These are phyloP conservation scores for Candida golubevii DNA, from an alignment of 805 yeast species.

Conservation along the genomic window DNA sequence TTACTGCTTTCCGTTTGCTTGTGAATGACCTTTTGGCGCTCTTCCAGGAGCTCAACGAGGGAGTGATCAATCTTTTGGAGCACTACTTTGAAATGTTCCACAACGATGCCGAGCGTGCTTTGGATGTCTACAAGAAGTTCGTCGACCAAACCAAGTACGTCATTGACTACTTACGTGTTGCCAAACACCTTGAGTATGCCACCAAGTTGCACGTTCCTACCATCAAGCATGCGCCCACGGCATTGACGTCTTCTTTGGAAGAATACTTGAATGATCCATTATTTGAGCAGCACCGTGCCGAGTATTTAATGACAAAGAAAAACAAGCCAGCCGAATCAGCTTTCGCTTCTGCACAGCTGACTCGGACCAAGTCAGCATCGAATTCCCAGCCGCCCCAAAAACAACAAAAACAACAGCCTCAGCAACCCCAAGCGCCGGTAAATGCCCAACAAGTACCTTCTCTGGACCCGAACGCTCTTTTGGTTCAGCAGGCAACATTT, in stretches of 20 bases:
- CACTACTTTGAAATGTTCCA: slow-evolving; percentile 92
- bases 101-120: slow-evolving; percentile 80
- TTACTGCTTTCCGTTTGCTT: slow-evolving; percentile 80
- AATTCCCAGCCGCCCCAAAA: no score
- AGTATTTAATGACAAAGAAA: slow-evolving; percentile 66
- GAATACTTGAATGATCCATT: slow-evolving; percentile 86
- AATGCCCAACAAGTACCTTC: slow-evolving; percentile 12
- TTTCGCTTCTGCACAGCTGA: neutral
- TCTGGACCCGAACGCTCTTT: slow-evolving; percentile 16
- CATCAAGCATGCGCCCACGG: slow-evolving; percentile 95
- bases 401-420: neutral
- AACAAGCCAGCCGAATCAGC: slow-evolving; percentile 22
- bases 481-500: slow-evolving; percentile 36
- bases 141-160: slow-evolving; percentile 84
- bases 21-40: slow-evolving; percentile 86
- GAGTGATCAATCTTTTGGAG: slow-evolving; percentile 88
- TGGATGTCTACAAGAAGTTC: slow-evolving; percentile 77
- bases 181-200: slow-evolving; percentile 80
- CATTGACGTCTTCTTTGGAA: slow-evolving; percentile 78
- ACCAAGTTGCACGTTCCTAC: slow-evolving; percentile 93
- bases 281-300: slow-evolving; percentile 74
- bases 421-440: slow-evolving; percentile 8
- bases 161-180: slow-evolving; percentile 80
- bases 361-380: neutral
- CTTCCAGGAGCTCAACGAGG: slow-evolving; percentile 90